phyloP scores from a whole-genome alignment of 495 filamentous ascomycete genomes.

The Antarctomyces pellizariae region DNA sequence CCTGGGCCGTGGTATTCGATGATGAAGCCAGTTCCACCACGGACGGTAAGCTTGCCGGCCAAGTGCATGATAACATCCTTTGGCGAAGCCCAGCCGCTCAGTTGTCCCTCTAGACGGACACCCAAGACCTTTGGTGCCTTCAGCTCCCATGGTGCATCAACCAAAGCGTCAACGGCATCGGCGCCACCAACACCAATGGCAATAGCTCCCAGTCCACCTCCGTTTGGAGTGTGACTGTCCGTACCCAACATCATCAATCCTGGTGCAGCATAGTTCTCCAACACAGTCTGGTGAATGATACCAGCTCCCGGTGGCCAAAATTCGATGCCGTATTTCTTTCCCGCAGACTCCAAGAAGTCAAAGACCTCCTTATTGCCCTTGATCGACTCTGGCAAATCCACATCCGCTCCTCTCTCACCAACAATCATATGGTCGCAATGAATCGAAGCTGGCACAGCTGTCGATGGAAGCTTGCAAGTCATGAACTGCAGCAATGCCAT shows the following conservation, averaged over 20 bases:
- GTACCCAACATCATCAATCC: constrained; percentile 99
- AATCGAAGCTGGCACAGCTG: constrained; percentile 91
- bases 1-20: constrained; percentile 86
- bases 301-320: constrained; percentile 98
- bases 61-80: constrained; percentile 89
- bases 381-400: constrained; percentile 70
- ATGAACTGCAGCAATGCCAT: constrained; percentile 98
- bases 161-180: constrained; percentile 90
- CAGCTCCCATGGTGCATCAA: constrained; percentile 90
- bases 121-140: constrained; percentile 82
- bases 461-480: constrained; percentile 75
- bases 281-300: constrained; percentile 94
- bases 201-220: constrained; percentile 75
- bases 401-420: constrained; percentile 68
- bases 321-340: constrained; percentile 91
- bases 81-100: constrained; percentile 76
- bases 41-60: constrained; percentile 75
- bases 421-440: constrained; percentile 99
- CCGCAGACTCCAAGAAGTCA: constrained; percentile 85
- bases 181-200: constrained; percentile 96
- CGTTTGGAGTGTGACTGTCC: constrained; percentile 94
- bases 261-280: constrained; percentile 95
- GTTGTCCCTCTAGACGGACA: constrained; percentile 59
- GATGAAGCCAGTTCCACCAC: constrained; percentile 83
- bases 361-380: constrained; percentile 91